These are phyloP conservation scores for Trichoderma sp. DNA, from an alignment of 2,329 filamentous ascomycete genomes.

Conservation along the genomic window DNA sequence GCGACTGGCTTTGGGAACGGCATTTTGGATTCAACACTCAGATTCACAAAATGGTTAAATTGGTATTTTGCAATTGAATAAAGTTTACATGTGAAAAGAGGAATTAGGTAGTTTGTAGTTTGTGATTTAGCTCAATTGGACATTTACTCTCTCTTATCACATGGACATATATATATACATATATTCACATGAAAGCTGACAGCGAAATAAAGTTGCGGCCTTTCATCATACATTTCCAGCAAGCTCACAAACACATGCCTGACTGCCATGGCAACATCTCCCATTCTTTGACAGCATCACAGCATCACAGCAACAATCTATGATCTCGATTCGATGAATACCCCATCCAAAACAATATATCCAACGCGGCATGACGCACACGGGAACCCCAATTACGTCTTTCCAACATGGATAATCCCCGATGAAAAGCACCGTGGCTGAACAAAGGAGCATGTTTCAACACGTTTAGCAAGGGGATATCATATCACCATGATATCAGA, in stretches of 20 bases:
- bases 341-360: background rate
- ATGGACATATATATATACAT: background rate
- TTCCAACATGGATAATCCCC: constrained; percentile 1
- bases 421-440: background rate
- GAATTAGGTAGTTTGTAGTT: background rate
- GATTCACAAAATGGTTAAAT: background rate
- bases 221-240: constrained; percentile 8
- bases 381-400: background rate
- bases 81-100: background rate
- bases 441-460: background rate
- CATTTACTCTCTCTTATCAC: background rate
- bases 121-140: background rate
- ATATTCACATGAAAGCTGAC: background rate
- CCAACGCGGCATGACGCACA: constrained; percentile 8
- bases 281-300: background rate
- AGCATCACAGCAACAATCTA: background rate
- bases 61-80: constrained; percentile 3
- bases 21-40: constrained; percentile 22
- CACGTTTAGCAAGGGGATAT: background rate
- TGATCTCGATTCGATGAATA: background rate
- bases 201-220: constrained; percentile 1
- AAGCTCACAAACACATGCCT: background rate
- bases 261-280: background rate
- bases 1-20: constrained; percentile 28
- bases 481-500: constrained; percentile 19